Percentiles rank a stretch among this genome's conserved stretches.
These are phyloP conservation scores for Pichia deserticola DNA, from an alignment of 805 yeast species.

Conservation along the genomic window DNA sequence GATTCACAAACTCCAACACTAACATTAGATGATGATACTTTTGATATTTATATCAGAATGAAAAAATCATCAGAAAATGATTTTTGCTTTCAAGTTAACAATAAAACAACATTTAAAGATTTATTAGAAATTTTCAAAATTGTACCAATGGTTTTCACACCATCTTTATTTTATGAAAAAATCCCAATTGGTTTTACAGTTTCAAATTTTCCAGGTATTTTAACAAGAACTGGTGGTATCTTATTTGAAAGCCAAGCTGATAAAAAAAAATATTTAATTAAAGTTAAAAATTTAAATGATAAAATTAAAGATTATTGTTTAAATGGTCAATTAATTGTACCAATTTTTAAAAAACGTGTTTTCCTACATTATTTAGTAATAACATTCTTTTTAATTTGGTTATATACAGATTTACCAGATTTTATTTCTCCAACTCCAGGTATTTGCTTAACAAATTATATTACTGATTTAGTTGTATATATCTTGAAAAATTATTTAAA, in stretches of 20 bases:
- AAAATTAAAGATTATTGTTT: conserved; percentile 54
- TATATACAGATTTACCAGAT: conserved; percentile 91
- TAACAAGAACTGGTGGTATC: conserved; percentile 78
- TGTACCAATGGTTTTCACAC: conserved; percentile 72
- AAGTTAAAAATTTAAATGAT: conserved; percentile 40
- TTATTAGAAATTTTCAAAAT: conserved; percentile 54
- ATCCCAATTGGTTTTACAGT: conserved; percentile 59
- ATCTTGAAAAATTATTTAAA: conserved; percentile 31
- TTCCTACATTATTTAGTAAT: conserved; percentile 34
- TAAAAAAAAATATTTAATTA: conserved; percentile 35
- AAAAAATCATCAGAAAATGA: conserved; percentile 82
- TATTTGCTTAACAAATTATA: conserved; percentile 61
- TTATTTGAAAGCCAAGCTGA: conserved; percentile 58
- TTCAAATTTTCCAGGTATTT: conserved; percentile 64
- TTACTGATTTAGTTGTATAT: conserved; percentile 28
- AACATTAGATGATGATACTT: not conserved
- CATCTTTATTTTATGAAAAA: conserved; percentile 63
- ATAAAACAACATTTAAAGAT: conserved; percentile 50
- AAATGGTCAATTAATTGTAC: conserved; percentile 87
- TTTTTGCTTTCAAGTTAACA: conserved; percentile 73
- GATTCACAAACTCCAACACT: not conserved
- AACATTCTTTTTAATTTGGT: conserved; percentile 54
- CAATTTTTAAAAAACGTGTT: conserved; percentile 53
- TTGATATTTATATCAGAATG: conserved; percentile 66
- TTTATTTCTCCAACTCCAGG: conserved; percentile 89